phyloP scores from a whole-genome alignment of 2,329 filamentous ascomycete genomes.

The Penicillium thymicola region DNA sequence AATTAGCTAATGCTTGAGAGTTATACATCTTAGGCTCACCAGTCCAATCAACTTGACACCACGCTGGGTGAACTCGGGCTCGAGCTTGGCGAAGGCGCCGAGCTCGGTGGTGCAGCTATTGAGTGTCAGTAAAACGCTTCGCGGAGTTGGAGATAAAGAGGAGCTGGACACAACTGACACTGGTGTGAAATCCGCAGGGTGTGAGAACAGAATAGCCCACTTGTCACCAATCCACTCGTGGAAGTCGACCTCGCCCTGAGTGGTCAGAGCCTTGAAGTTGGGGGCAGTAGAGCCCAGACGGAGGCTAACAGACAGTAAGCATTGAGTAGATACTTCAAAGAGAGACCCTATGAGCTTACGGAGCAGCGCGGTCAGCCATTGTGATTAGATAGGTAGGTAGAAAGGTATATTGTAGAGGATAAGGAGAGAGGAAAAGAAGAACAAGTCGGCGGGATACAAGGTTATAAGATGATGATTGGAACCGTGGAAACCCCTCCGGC shows the following conservation, averaged over 20 bases:
- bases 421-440: conserved; percentile 1
- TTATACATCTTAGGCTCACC: conserved; percentile 28
- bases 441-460: not conserved
- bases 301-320: conserved; percentile 43
- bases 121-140: not conserved
- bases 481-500: conserved; percentile 12
- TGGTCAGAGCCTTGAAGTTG: conserved; percentile 68
- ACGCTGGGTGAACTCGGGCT: conserved; percentile 83
- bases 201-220: conserved; percentile 69
- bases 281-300: conserved; percentile 65
- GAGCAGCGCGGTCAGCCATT: conserved; percentile 45
- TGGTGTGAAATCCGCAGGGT: conserved; percentile 80
- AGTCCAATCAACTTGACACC: conserved; percentile 89
- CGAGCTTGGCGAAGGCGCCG: conserved; percentile 87
- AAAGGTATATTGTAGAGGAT: not conserved
- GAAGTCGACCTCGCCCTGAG: conserved; percentile 65
- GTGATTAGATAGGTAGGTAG: conserved; percentile 14
- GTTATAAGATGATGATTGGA: not conserved
- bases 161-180: not conserved
- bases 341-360: conserved; percentile 33
- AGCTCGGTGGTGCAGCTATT: conserved; percentile 81
- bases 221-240: conserved; percentile 68
- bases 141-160: not conserved
- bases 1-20: not conserved
- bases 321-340: not conserved